Evolutionary conservation across 2,329 filamentous ascomycete species (phyloP).

Genomic region (Aotearoamyces nothofagi): DNA sequence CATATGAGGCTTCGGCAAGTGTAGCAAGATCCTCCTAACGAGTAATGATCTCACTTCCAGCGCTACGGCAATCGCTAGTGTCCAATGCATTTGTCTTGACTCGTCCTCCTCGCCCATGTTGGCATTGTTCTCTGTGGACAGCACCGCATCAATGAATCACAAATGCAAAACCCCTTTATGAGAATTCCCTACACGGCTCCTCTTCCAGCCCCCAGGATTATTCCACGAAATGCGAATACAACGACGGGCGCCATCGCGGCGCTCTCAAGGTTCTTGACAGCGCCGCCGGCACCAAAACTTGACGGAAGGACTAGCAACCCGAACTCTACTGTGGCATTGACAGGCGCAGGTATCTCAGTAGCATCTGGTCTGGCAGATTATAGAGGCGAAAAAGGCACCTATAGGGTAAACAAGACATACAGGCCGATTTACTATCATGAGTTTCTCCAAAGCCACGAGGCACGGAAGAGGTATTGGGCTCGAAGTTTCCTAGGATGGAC

Average conservation of each 20-base stretch:
- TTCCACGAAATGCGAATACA: slow-evolving; percentile 57
- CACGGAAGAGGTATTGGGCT: slow-evolving; percentile 89
- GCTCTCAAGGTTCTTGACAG: slow-evolving; percentile 59
- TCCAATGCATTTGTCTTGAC: too few species aligned
- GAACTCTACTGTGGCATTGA: slow-evolving; percentile 41
- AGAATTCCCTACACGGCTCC: slow-evolving; percentile 84
- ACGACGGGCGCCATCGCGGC: slow-evolving; percentile 61
- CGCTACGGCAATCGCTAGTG: too few species aligned
- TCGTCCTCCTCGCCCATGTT: too few species aligned
- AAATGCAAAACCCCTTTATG: slow-evolving; percentile 59
- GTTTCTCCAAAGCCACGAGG: slow-evolving; percentile 68
- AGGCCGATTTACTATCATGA: slow-evolving; percentile 89
- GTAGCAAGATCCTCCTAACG: too few species aligned
- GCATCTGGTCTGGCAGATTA: slow-evolving; percentile 91
- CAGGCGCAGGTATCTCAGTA: slow-evolving; percentile 86
- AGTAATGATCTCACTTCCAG: too few species aligned
- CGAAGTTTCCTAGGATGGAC: slow-evolving; percentile 89
- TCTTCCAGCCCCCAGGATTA: slow-evolving; percentile 58
- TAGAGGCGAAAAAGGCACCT: slow-evolving; percentile 77
- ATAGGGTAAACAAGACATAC: slow-evolving; percentile 80
- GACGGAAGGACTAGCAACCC: slow-evolving; percentile 23
- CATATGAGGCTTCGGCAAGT: too few species aligned
- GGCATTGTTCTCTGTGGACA: too few species aligned
- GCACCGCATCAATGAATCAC: slow-evolving; percentile 8
- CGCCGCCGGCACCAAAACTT: slow-evolving; percentile 35